Evolutionary conservation across 2,329 filamentous ascomycete species (phyloP).

Genomic region (Ceratocystis destructans): DNA sequence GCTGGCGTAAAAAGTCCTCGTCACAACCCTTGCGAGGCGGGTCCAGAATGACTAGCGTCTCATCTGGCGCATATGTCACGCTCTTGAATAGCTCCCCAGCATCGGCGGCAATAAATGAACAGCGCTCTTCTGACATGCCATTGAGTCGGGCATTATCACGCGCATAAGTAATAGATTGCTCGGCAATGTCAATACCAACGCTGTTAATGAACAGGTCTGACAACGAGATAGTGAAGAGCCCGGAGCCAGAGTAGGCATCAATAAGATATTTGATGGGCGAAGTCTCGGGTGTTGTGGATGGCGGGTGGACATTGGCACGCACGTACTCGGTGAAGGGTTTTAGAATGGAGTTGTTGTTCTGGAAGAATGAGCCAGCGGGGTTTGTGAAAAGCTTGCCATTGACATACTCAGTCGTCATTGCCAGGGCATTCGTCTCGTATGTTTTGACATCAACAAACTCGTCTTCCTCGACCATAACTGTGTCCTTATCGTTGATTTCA

Average conservation of each 20-base stretch:
- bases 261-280: slow-evolving; percentile 67
- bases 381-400: slow-evolving; percentile 76
- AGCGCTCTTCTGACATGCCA: slow-evolving; percentile 50
- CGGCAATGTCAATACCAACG: slow-evolving; percentile 81
- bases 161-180: slow-evolving; percentile 64
- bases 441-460: slow-evolving; percentile 59
- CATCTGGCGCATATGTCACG: slow-evolving; percentile 44
- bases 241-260: slow-evolving; percentile 93
- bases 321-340: slow-evolving; percentile 77
- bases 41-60: slow-evolving; percentile 90
- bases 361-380: slow-evolving; percentile 90
- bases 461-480: slow-evolving; percentile 37
- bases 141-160: slow-evolving; percentile 68
- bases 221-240: slow-evolving; percentile 91
- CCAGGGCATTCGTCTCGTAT: slow-evolving; percentile 77
- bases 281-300: slow-evolving; percentile 24
- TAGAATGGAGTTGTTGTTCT: slow-evolving; percentile 98
- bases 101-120: slow-evolving; percentile 79
- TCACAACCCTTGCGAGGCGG: slow-evolving; percentile 96
- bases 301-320: slow-evolving; percentile 58
- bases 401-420: slow-evolving; percentile 74
- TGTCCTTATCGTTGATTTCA: slow-evolving; percentile 25
- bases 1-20: slow-evolving; percentile 64
- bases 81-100: slow-evolving; percentile 60
- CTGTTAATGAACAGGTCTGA: slow-evolving; percentile 70